Conservation (phyloP, 139 green algal species). For the Astrephomene gubernaculifera region DNA sequence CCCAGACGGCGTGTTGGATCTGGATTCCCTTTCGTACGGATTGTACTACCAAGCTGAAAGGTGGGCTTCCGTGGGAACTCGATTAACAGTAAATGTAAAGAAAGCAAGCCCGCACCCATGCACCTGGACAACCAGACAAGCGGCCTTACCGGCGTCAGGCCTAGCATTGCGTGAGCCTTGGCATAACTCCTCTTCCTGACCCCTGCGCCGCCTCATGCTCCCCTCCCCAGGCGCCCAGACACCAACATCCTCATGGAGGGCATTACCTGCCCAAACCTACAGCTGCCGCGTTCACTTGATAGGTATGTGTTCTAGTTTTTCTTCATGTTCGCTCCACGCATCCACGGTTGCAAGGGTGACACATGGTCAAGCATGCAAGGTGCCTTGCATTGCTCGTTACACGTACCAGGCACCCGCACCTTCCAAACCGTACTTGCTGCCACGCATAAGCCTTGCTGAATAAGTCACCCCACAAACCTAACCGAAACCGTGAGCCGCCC, state of each 20-base stretch:
- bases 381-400: neutral
- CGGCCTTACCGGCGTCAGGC: neutral
- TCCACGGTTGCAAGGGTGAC: too few species aligned
- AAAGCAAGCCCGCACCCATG: neutral
- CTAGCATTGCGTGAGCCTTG: neutral
- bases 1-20: slow-evolving; percentile 6
- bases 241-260: slow-evolving; percentile 30
- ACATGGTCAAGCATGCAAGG: neutral
- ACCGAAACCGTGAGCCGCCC: neutral
- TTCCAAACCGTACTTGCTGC: neutral
- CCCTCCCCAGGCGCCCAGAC: slow-evolving; percentile 1
- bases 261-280: neutral
- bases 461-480: neutral
- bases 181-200: neutral
- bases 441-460: neutral
- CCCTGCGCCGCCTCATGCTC: neutral
- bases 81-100: neutral
- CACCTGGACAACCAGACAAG: neutral
- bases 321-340: neutral
- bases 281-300: slow-evolving; percentile 15
- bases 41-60: slow-evolving; percentile 40
- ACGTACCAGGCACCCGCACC: neutral
- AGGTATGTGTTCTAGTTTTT: neutral
- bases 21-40: slow-evolving; percentile 25
- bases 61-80: neutral